Evolutionary conservation across 257 asterid species (phyloP).

Genomic region (Jaltomata sinuosa): DNA sequence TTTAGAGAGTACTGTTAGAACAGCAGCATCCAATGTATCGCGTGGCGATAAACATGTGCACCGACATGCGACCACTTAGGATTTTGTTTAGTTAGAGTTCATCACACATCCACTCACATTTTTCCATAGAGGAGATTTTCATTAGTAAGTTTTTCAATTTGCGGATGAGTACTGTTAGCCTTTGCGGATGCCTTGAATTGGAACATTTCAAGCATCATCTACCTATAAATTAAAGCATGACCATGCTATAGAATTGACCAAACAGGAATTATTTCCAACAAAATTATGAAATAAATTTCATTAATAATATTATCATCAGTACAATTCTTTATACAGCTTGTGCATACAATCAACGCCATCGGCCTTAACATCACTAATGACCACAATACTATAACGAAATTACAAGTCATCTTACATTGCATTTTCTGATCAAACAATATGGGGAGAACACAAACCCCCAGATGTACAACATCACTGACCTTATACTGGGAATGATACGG

Average conservation of each 20-base stretch:
- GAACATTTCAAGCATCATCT: not conserved
- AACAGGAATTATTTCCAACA: not conserved
- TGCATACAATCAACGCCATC: conserved; percentile 15
- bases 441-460: conserved; percentile 30
- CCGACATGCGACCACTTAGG: not conserved
- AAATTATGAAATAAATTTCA: conserved; percentile 1
- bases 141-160: no score
- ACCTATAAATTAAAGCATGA: not conserved
- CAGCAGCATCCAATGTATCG: not conserved
- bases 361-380: conserved; percentile 16
- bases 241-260: not conserved
- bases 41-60: not conserved
- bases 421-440: conserved; percentile 60
- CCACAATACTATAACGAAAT: conserved; percentile 25
- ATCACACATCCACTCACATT: not conserved
- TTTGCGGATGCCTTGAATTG: not conserved
- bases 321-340: conserved; percentile 29
- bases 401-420: conserved; percentile 38
- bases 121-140: not conserved
- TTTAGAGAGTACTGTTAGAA: not conserved
- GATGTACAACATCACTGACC: conserved; percentile 68
- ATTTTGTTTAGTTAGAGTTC: not conserved
- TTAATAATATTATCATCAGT: conserved; percentile 14
- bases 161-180: not conserved
- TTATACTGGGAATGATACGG: conserved; percentile 86